Percentiles rank a stretch among this genome's conserved stretches.
These are phyloP conservation scores for Boletus eberwhitei DNA, from an alignment of 768 basidiomycete genomes.

Conservation along the genomic window DNA sequence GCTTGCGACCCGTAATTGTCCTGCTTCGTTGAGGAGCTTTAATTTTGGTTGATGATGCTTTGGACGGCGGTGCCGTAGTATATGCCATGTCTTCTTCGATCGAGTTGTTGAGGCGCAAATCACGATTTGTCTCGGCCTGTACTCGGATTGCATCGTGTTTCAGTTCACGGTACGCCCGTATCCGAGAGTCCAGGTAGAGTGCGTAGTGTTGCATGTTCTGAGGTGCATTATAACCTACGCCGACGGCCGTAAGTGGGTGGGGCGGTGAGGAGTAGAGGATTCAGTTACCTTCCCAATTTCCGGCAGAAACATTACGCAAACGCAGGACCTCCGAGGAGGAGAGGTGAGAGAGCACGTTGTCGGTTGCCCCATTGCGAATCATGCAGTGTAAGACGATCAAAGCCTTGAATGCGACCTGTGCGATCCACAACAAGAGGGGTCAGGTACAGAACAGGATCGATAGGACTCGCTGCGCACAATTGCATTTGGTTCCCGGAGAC, in stretches of 20 bases:
- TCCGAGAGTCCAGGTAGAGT: constrained; percentile 82
- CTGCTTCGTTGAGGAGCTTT: constrained; percentile 58
- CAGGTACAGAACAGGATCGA: neutral
- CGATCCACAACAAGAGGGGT: neutral
- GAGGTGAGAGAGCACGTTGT: constrained; percentile 84
- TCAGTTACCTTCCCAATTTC: constrained; percentile 80
- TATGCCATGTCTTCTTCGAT: constrained; percentile 56
- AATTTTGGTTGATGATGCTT: constrained; percentile 31
- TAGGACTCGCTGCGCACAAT: constrained; percentile 55
- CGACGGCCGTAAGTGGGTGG: neutral
- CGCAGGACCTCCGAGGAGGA: constrained; percentile 79
- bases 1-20: constrained; percentile 77
- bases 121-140: constrained; percentile 90
- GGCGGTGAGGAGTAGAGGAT: neutral
- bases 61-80: constrained; percentile 25
- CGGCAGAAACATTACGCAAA: constrained; percentile 75
- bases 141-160: constrained; percentile 94
- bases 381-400: constrained; percentile 93
- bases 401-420: constrained; percentile 95
- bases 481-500: constrained; percentile 88
- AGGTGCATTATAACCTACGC: constrained; percentile 76
- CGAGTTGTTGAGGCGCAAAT: constrained; percentile 61
- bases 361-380: constrained; percentile 95
- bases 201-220: constrained; percentile 88
- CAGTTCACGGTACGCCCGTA: constrained; percentile 82